Evolutionary conservation across 768 basidiomycete genomes (phyloP).

Genomic region (Boletus speciosus): DNA sequence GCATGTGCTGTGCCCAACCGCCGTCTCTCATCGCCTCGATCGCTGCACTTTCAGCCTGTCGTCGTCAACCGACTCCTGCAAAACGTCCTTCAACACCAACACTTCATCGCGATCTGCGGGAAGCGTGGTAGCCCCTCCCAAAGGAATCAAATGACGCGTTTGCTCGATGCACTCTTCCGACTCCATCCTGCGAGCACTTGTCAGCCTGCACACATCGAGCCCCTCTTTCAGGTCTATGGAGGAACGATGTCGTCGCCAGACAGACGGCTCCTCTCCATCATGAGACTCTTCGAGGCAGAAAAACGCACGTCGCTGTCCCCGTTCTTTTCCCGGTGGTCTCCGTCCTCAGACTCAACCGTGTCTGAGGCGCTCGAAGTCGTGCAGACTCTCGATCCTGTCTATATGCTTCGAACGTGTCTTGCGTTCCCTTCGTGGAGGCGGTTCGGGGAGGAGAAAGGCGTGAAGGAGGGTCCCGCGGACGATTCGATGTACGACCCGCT

Average conservation of each 20-base stretch:
- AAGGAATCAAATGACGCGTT: constrained; percentile 48
- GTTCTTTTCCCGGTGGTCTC: constrained; percentile 66
- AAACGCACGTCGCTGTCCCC: constrained; percentile 61
- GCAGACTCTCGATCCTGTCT: constrained; percentile 62
- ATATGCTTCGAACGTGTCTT: constrained; percentile 68
- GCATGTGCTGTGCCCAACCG: neutral
- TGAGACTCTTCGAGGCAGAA: constrained; percentile 74
- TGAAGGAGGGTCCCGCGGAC: constrained; percentile 29
- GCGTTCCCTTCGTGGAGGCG: constrained; percentile 66
- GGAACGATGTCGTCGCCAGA: constrained; percentile 71
- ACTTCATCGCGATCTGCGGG: constrained; percentile 50
- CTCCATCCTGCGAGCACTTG: constrained; percentile 81
- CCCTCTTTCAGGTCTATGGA: constrained; percentile 68
- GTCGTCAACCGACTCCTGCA: constrained; percentile 76
- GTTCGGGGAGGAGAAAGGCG: constrained; percentile 37
- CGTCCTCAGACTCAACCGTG: constrained; percentile 40
- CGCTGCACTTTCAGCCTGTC: constrained; percentile 46
- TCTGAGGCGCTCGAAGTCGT: constrained; percentile 59
- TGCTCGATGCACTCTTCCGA: constrained; percentile 66
- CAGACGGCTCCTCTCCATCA: constrained; percentile 63
- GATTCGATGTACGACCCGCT: constrained; percentile 71
- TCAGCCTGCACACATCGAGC: constrained; percentile 79
- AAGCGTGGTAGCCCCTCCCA: constrained; percentile 21
- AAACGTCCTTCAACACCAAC: constrained; percentile 64
- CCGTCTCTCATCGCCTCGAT: neutral